These are phyloP conservation scores for Lachancea kluyveri DNA, from an alignment of 805 yeast species.

Conservation along the genomic window DNA sequence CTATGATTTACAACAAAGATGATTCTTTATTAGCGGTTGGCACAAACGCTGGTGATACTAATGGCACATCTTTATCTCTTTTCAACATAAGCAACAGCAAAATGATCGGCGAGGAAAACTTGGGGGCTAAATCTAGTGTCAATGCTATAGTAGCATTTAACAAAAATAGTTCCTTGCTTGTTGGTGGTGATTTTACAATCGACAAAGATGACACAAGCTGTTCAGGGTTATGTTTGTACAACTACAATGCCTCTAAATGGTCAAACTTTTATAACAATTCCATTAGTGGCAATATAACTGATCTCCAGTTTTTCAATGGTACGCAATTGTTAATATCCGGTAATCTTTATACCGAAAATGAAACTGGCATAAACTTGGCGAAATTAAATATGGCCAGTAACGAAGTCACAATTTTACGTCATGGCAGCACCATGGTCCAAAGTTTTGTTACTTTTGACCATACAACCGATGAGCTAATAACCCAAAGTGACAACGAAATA, in stretches of 20 bases:
- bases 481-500: constrained; percentile 4
- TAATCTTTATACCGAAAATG: constrained; percentile 38
- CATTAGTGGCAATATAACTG: constrained; percentile 48
- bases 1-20: constrained; percentile 23
- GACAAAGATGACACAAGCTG: constrained; percentile 56
- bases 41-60: constrained; percentile 28
- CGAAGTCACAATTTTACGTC: constrained; percentile 10
- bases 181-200: constrained; percentile 69
- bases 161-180: constrained; percentile 37
- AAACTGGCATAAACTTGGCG: constrained; percentile 41
- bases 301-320: constrained; percentile 42
- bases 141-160: constrained; percentile 38
- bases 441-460: constrained; percentile 44
- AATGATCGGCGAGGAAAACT: constrained; percentile 31
- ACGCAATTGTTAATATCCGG: constrained; percentile 46
- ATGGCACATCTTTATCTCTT: constrained; percentile 14
- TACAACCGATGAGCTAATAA: constrained; percentile 36
- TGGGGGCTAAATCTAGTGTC: constrained; percentile 35
- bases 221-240: constrained; percentile 59
- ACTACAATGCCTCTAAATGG: constrained; percentile 51
- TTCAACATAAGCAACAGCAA: constrained; percentile 42
- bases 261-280: constrained; percentile 28
- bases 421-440: constrained; percentile 21
- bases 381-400: constrained; percentile 13
- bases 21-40: constrained; percentile 22